These are phyloP conservation scores for Arthrobotrys sinensis DNA, from an alignment of 2,329 filamentous ascomycete genomes.

Conservation along the genomic window DNA sequence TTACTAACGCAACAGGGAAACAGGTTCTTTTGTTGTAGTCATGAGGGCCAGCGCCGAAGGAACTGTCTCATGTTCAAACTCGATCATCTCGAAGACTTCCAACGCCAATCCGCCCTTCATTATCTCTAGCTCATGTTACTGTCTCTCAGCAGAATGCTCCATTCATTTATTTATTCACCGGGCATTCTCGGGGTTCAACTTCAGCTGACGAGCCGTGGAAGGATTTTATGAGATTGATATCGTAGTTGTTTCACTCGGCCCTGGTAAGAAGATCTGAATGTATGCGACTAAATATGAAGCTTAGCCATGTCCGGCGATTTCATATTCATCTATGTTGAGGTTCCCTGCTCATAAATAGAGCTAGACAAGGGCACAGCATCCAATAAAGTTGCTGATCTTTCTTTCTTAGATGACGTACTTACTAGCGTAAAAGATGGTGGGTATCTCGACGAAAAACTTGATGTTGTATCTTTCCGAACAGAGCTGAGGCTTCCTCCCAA, in stretches of 20 bases:
- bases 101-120: conserved; percentile 54
- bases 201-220: conserved; percentile 57
- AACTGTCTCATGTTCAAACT: conserved; percentile 60
- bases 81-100: conserved; percentile 48
- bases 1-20: conserved; percentile 59
- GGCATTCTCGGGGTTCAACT: conserved; percentile 53
- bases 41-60: conserved; percentile 48
- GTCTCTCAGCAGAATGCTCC: conserved; percentile 55
- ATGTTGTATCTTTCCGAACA: conserved; percentile 60
- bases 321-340: conserved; percentile 49
- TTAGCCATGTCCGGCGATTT: conserved; percentile 61
- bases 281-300: conserved; percentile 59
- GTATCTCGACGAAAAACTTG: conserved; percentile 52
- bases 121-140: conserved; percentile 55
- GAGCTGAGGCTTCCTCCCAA: conserved; percentile 56
- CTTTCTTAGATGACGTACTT: conserved; percentile 55
- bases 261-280: conserved; percentile 59
- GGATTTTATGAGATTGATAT: conserved; percentile 60
- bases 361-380: conserved; percentile 55
- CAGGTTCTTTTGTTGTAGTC: conserved; percentile 42
- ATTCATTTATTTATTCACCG: conserved; percentile 54
- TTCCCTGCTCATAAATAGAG: conserved; percentile 45
- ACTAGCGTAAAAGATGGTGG: conserved; percentile 53
- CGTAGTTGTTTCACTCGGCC: conserved; percentile 58
- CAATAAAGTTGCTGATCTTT: conserved; percentile 50